A percentile compares a stretch with the other conserved stretches of the same genome.
These are phyloP conservation scores for Suillus paluster DNA, from an alignment of 768 basidiomycete species.

Conservation along the genomic window DNA sequence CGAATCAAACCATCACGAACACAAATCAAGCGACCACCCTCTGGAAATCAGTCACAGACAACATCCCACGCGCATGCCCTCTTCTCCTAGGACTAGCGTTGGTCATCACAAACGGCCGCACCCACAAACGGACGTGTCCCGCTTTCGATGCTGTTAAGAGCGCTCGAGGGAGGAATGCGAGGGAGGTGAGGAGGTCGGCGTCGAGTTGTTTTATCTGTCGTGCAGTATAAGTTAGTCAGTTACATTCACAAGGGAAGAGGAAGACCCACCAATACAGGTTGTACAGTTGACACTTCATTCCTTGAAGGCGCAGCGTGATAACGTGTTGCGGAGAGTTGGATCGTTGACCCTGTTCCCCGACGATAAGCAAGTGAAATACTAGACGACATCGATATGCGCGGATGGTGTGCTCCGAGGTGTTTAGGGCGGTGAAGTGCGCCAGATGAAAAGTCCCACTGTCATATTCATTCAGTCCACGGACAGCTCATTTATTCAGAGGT, in stretches of 20 bases:
- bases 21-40: conserved; percentile 24
- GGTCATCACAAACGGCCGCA: conserved; percentile 65
- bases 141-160: conserved; percentile 79
- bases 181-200: conserved; percentile 71
- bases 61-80: conserved; percentile 32
- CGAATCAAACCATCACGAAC: not conserved
- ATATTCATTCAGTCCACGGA: conserved; percentile 5
- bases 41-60: conserved; percentile 36
- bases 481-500: too few relatives aligned
- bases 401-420: conserved; percentile 68
- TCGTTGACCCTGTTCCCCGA: conserved; percentile 58
- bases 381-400: conserved; percentile 79
- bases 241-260: conserved; percentile 2
- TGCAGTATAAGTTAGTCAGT: not conserved
- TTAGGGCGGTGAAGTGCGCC: conserved; percentile 91
- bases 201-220: conserved; percentile 80
- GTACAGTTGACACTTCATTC: conserved; percentile 87
- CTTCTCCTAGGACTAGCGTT: conserved; percentile 28
- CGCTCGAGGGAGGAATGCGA: conserved; percentile 79
- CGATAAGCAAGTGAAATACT: conserved; percentile 73
- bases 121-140: conserved; percentile 85
- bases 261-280: conserved; percentile 79
- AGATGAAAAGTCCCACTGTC: conserved; percentile 93
- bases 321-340: conserved; percentile 57
- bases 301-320: conserved; percentile 91